Evolutionary conservation across 805 yeast species (phyloP), one percentile per base, ranked within the genome.

Genomic region (Kazachstania africana): DNA sequence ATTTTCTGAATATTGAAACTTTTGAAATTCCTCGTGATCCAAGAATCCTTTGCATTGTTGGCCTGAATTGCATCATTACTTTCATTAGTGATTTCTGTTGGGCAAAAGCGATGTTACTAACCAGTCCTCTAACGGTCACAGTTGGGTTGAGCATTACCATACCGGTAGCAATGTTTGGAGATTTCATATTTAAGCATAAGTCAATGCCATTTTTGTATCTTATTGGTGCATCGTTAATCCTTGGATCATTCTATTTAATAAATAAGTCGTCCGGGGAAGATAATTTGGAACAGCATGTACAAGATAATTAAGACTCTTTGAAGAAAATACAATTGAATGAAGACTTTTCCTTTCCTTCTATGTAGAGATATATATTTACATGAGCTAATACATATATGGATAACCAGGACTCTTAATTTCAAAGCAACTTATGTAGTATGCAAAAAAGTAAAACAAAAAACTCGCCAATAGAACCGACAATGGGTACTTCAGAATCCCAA

Each of bases 121-220:
- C 98, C 1, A 78, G 91, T 27, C 98, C 98, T 2, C 63, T 91
- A 42, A 87, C 95, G 0, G 97, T 88, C 3, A 91, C 98, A 0
- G 94, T 91, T 8, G 98, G 98, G 0, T 63, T 91, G 19, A 78
- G 94, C 14, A 72, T 87, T 37, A 88, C 97, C 0, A 91, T 91
- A 13, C 98, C 98, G 3, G 68, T 91, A 31, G 94, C 96, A 0
- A 81, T 91, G 82, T 54, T 84, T 20, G 95, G 95, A 19, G 98
- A 91, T 52, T 66, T 84, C 53, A 34, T 84, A 5, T 61, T 85
- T 42, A 78, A 81, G 48, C 72, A 70, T 21, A 74, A 78, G 40
- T 53, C 60, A 22, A 68, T 82, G 45, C 68, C 82, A 12, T 43
- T 65, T 25, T 49, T 73, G 34, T 91, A 91, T 50, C 57, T 78